Evolutionary conservation across 2,329 filamentous ascomycete species (phyloP).

Genomic region (Alternaria solani): DNA sequence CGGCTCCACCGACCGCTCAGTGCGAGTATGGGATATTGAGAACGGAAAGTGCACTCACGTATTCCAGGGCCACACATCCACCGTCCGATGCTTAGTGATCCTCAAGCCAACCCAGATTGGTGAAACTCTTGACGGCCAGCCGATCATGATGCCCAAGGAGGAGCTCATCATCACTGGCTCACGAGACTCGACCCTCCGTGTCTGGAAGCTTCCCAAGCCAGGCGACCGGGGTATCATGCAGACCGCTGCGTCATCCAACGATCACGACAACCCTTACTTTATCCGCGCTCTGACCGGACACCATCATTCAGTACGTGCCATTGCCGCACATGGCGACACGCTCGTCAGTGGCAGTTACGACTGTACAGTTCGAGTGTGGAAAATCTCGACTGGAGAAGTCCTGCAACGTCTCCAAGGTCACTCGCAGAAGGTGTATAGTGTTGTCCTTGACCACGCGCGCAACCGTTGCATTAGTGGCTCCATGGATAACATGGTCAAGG

Average conservation of each 20-base stretch:
- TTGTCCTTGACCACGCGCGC: constrained; percentile 88
- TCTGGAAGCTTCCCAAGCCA: constrained; percentile 90
- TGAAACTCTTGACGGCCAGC: constrained; percentile 72
- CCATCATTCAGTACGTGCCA: constrained; percentile 91
- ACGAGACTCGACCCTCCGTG: constrained; percentile 88
- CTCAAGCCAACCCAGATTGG: constrained; percentile 85
- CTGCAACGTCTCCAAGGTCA: constrained; percentile 87
- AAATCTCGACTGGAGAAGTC: constrained; percentile 91
- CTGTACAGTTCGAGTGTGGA: constrained; percentile 94
- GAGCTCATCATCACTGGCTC: constrained; percentile 97
- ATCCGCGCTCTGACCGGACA: constrained; percentile 87
- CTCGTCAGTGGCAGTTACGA: constrained; percentile 98
- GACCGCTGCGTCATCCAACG: constrained; percentile 74
- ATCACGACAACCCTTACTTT: constrained; percentile 91
- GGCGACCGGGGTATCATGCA: constrained; percentile 81
- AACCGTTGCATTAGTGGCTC: constrained; percentile 97
- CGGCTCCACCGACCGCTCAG: constrained; percentile 92
- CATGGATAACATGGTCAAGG: constrained; percentile 98
- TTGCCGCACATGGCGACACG: constrained; percentile 92
- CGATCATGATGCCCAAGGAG: constrained; percentile 90
- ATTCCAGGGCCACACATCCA: constrained; percentile 97
- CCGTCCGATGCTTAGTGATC: constrained; percentile 94
- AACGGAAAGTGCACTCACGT: constrained; percentile 91
- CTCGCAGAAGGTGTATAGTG: constrained; percentile 93
- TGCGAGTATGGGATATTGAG: constrained; percentile 99